These are phyloP conservation scores for Fusarium chuoi DNA, from an alignment of 2,329 filamentous ascomycete species.

Conservation along the genomic window DNA sequence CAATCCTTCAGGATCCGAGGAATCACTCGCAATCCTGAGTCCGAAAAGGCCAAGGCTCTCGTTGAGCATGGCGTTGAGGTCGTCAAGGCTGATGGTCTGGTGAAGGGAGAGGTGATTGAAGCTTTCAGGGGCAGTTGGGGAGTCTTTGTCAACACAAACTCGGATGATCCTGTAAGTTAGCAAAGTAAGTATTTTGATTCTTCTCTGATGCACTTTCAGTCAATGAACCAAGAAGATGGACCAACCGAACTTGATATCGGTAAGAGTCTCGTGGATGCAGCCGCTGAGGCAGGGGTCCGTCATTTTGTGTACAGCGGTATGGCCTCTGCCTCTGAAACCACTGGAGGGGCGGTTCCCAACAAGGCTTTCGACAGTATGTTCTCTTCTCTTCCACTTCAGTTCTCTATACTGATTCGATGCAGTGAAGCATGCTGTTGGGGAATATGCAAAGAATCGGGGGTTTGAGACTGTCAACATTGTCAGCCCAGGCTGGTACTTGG, in stretches of 20 bases:
- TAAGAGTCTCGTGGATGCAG: constrained; percentile 48
- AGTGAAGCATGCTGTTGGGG: constrained; percentile 53
- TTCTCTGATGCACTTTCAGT: constrained; percentile 24
- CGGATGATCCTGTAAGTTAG: constrained; percentile 44
- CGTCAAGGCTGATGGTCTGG: constrained; percentile 45
- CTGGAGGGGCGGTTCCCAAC: constrained; percentile 46
- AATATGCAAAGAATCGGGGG: constrained; percentile 48
- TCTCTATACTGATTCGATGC: background rate
- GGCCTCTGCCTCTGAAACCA: constrained; percentile 47
- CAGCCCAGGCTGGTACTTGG: constrained; percentile 55
- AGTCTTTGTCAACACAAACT: constrained; percentile 49
- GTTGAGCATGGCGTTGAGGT: constrained; percentile 44
- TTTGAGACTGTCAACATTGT: constrained; percentile 52
- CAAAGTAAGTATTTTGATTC: background rate
- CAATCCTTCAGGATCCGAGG: constrained; percentile 43
- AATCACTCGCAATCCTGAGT: constrained; percentile 45
- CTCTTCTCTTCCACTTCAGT: accelerated
- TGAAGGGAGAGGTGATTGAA: constrained; percentile 36
- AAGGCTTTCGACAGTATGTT: constrained; percentile 49
- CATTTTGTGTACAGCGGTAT: constrained; percentile 52
- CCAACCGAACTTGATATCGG: constrained; percentile 51
- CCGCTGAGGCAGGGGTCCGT: constrained; percentile 47
- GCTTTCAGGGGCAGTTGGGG: constrained; percentile 49
- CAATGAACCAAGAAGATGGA: constrained; percentile 40
- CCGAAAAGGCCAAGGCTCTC: constrained; percentile 44